A percentile compares a stretch with the other conserved stretches of the same genome.
phyloP scores from a whole-genome alignment of 148 eudicot genomes.

The Euryodendron excelsum region DNA sequence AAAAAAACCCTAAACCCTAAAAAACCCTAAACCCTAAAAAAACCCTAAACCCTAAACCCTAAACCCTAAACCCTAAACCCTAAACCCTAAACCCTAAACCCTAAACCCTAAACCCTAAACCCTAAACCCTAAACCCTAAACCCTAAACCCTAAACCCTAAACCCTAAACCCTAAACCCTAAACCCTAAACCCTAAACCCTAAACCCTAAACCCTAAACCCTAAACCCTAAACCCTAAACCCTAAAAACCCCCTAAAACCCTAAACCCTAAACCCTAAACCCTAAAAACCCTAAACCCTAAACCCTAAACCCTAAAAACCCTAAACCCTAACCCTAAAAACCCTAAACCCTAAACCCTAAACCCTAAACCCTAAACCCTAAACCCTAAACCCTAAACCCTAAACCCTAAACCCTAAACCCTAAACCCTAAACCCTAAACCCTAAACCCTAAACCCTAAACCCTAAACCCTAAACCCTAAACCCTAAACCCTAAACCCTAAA shows the following conservation, averaged over 20 bases:
- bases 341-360: neutral
- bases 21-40: too few relatives aligned
- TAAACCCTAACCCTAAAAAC: constrained; percentile 5
- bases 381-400: neutral
- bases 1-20: too few relatives aligned
- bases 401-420: constrained; percentile 5
- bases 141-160: neutral
- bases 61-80: neutral
- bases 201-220: constrained; percentile 19
- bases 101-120: neutral
- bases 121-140: constrained; percentile 1
- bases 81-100: neutral
- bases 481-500: constrained; percentile 16
- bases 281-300: neutral
- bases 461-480: constrained; percentile 10
- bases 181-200: constrained; percentile 8
- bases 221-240: constrained; percentile 16
- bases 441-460: neutral
- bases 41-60: neutral
- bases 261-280: neutral
- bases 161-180: constrained; percentile 15
- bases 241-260: neutral
- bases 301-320: constrained; percentile 9
- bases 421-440: constrained; percentile 11
- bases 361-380: neutral